phyloP scores from a whole-genome alignment of 2,329 filamentous ascomycete species.

The Colletotrichum lindemuthianum region DNA sequence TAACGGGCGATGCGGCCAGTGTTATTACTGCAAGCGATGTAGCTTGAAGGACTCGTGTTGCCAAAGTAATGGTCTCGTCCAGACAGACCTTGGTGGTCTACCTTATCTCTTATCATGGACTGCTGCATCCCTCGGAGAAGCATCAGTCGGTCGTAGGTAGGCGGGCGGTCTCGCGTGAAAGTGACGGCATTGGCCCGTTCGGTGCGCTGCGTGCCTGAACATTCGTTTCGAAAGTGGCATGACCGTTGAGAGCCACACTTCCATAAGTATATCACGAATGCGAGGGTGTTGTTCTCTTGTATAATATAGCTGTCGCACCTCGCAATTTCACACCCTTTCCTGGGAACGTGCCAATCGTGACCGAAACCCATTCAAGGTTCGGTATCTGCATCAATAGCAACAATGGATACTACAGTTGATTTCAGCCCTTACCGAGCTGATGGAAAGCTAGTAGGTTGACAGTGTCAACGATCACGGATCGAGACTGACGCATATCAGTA shows the following conservation, averaged over 20 bases:
- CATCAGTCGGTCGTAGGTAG: conserved; percentile 13
- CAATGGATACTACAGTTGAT: conserved; percentile 51
- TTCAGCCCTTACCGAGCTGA: conserved; percentile 68
- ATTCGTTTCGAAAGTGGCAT: conserved; percentile 1
- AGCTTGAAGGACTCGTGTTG: too few species aligned
- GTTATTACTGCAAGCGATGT: too few species aligned
- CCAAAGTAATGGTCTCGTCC: too few species aligned
- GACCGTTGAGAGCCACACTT: background rate
- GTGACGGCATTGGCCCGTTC: conserved; percentile 29
- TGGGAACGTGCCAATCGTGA: too few species aligned
- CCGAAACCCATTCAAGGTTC: background rate
- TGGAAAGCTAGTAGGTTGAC: conserved; percentile 61
- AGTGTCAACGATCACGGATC: background rate
- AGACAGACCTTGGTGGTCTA: background rate
- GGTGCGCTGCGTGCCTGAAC: background rate
- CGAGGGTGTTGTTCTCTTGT: background rate
- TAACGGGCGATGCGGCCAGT: background rate
- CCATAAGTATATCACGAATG: background rate
- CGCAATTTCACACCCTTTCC: too few species aligned
- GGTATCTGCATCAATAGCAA: conserved; percentile 1
- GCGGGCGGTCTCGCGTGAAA: conserved; percentile 11
- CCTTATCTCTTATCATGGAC: conserved; percentile 25
- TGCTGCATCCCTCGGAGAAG: conserved; percentile 35
- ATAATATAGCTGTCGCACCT: background rate
- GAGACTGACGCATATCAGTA: conserved; percentile 53